A percentile compares a stretch with the other conserved stretches of the same genome.
phyloP scores from a whole-genome alignment of 164 flowering plant genomes.

The Brasenia schreberi region DNA sequence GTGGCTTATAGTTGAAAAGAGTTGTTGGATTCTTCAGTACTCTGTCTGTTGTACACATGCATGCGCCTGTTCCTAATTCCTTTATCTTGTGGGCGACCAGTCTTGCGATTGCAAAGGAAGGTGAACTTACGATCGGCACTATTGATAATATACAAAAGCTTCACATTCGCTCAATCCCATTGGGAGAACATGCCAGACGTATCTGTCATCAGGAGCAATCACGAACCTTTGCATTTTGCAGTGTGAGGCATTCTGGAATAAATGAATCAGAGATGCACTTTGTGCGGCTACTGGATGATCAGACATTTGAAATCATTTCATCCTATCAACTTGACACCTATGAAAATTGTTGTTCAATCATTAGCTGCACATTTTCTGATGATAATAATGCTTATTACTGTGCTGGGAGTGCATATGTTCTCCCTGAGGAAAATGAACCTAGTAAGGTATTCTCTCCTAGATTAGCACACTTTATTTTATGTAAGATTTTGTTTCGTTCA shows the following conservation, averaged over 20 bases:
- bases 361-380: constrained; percentile 94
- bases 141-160: constrained; percentile 98
- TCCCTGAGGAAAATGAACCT: constrained; percentile 94
- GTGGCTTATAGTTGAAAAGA: too few species aligned
- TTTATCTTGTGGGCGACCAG: constrained; percentile 22
- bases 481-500: neutral
- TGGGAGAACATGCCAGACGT: constrained; percentile 94
- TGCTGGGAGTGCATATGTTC: constrained; percentile 95
- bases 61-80: neutral
- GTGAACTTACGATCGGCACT: constrained; percentile 92
- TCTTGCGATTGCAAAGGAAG: constrained; percentile 98
- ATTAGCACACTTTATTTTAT: neutral
- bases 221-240: constrained; percentile 78
- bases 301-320: constrained; percentile 81
- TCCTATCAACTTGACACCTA: constrained; percentile 75
- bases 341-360: constrained; percentile 84
- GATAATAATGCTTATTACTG: constrained; percentile 80
- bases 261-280: constrained; percentile 86
- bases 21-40: too few species aligned
- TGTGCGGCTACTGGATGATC: constrained; percentile 84
- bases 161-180: constrained; percentile 92
- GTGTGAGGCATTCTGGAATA: constrained; percentile 56
- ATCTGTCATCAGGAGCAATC: constrained; percentile 94
- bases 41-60: too few species aligned
- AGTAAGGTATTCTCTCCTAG: constrained; percentile 38